A percentile compares a stretch with the other conserved stretches of the same genome.
phyloP scores from a whole-genome alignment of 306 rosid genomes.

The Corylus avellana region DNA sequence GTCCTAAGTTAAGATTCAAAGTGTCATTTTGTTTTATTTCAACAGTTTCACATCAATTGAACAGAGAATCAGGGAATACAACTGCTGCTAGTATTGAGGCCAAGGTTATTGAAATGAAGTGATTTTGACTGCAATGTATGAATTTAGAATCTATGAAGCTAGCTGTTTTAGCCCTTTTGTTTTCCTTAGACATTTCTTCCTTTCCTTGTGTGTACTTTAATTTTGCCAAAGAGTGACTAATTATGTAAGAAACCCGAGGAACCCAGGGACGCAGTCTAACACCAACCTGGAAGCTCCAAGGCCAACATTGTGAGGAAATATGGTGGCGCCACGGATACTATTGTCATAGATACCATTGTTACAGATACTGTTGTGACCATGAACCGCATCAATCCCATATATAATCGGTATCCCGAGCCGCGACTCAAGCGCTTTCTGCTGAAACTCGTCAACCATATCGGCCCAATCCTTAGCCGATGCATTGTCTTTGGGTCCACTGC shows the following conservation, averaged over 20 bases:
- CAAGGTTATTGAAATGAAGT: background rate
- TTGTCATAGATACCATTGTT: conserved; percentile 6
- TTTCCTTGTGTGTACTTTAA: background rate
- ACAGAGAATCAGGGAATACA: background rate
- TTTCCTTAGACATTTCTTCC: background rate
- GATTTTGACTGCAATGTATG: background rate
- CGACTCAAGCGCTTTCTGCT: conserved; percentile 58
- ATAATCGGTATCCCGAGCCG: conserved; percentile 78
- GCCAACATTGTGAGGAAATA: background rate
- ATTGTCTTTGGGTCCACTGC: conserved; percentile 69
- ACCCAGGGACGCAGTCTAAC: background rate
- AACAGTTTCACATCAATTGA: conserved; percentile 3
- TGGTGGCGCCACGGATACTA: conserved; percentile 24
- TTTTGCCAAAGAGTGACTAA: background rate
- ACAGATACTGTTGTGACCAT: conserved; percentile 62
- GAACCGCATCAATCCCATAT: conserved; percentile 83
- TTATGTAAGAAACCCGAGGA: background rate
- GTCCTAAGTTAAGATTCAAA: background rate
- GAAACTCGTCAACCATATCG: conserved; percentile 74
- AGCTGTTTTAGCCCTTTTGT: background rate
- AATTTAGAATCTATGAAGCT: background rate
- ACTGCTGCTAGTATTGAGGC: background rate
- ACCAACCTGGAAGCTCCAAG: background rate
- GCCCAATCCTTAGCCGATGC: conserved; percentile 83
- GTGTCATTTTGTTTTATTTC: background rate